These are phyloP conservation scores for Ambrosiella cleistominuta DNA, from an alignment of 2,329 filamentous ascomycete genomes.

Conservation along the genomic window DNA sequence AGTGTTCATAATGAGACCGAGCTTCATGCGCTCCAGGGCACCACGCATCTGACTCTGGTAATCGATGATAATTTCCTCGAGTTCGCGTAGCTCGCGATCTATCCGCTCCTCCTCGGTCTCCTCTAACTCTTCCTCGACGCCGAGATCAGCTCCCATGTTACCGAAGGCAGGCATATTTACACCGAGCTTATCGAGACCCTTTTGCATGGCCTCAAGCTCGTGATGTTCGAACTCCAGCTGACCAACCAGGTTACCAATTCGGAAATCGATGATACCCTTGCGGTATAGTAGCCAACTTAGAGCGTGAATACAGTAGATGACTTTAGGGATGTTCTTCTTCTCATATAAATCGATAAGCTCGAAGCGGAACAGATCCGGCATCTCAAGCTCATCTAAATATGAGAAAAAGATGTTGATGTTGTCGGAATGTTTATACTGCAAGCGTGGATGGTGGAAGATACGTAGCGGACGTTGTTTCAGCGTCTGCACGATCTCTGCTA, in stretches of 20 bases:
- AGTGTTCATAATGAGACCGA: conserved; percentile 70
- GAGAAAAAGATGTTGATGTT: conserved; percentile 95
- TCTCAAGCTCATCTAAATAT: conserved; percentile 75
- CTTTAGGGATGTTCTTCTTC: conserved; percentile 98
- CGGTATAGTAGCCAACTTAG: conserved; percentile 93
- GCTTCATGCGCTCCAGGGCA: conserved; percentile 55
- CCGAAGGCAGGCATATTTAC: conserved; percentile 95
- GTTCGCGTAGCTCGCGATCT: conserved; percentile 62
- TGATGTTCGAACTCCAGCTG: conserved; percentile 96
- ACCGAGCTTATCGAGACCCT: conserved; percentile 87
- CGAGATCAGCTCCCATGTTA: conserved; percentile 92
- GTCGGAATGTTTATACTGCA: conserved; percentile 92
- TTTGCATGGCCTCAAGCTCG: conserved; percentile 91
- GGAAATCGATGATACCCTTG: conserved; percentile 85
- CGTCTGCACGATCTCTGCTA: conserved; percentile 84
- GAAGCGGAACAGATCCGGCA: conserved; percentile 91
- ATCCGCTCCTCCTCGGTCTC: conserved; percentile 86
- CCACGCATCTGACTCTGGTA: conserved; percentile 78
- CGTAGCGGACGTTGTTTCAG: conserved; percentile 51
- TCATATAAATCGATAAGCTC: conserved; percentile 96
- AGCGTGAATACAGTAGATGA: conserved; percentile 96
- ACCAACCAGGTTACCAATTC: conserved; percentile 89
- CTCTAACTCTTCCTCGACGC: conserved; percentile 55
- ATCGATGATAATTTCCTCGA: conserved; percentile 54
- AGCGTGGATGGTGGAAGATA: conserved; percentile 69